These are phyloP conservation scores for Sporisorium reilianum DNA, from an alignment of 1,284 basidiomycete species.

Conservation along the genomic window DNA sequence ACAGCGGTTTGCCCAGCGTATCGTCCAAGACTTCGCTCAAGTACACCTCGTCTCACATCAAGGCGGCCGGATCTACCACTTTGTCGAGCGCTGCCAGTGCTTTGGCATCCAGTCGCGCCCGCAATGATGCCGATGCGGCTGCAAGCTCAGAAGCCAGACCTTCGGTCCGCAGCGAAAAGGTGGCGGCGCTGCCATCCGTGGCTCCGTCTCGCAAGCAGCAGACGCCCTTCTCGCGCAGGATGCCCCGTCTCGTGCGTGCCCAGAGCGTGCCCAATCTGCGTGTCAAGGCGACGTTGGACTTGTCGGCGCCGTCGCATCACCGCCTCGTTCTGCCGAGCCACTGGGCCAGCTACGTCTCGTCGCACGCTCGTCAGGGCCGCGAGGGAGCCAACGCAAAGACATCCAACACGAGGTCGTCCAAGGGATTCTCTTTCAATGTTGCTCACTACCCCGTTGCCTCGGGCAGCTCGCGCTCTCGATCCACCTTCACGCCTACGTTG, in stretches of 20 bases:
- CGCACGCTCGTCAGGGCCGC: conserved; percentile 25
- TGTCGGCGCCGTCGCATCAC: conserved; percentile 32
- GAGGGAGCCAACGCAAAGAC: conserved; percentile 10
- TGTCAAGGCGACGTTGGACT: conserved; percentile 46
- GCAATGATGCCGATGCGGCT: not conserved
- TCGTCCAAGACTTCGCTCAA: not conserved
- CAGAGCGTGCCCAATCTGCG: conserved; percentile 54
- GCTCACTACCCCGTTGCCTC: conserved; percentile 17
- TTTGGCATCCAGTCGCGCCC: conserved; percentile 3
- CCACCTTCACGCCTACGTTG: conserved; percentile 73
- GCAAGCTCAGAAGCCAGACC: not conserved
- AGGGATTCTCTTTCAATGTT: conserved; percentile 21
- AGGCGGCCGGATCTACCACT: not conserved
- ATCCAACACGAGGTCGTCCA: conserved; percentile 12
- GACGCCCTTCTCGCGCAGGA: conserved; percentile 11
- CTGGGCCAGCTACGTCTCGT: conserved; percentile 35
- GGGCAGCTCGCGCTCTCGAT: conserved; percentile 32
- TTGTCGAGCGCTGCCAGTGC: not conserved
- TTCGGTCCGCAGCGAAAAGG: not conserved
- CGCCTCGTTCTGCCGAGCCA: conserved; percentile 46
- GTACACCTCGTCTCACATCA: not conserved
- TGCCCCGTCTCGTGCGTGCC: conserved; percentile 39
- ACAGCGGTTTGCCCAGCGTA: not conserved
- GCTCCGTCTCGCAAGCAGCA: conserved; percentile 28
- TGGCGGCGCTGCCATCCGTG: conserved; percentile 11